Base-by-base conservation (phyloP, 2,329 filamentous ascomycete species). In the Aspergillus alliaceus region DNA sequence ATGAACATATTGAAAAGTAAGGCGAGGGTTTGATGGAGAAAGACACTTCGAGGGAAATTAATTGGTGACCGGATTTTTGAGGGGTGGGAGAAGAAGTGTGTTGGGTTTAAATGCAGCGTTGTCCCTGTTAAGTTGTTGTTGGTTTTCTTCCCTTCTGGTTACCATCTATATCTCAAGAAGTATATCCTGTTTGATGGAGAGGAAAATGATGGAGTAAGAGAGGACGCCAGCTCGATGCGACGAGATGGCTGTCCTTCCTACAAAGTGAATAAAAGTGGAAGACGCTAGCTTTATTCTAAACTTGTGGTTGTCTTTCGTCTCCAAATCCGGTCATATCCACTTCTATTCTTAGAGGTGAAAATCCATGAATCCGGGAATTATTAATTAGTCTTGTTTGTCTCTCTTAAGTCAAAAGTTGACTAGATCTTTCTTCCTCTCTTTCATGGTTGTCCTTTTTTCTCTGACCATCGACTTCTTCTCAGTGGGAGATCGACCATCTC, bases 11-110 rank as follows among this genome's bases (percentile, higher is more conserved):
- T 48, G 51, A 42, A 24, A 52, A 29, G 31, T 37, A 53, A 61
- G 58, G 53, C 47, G 54, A 56, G n/a, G 42, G 20, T 27, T 4
- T 15, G 48, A 50, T n/a, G 47, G 22, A 44, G 40, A 44, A 44
- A 44, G 40, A 27, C 24, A 27, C 40, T 3, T 15, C 27, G 40
- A 12, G 40, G 40, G 15, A 44, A 44, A 44, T 27, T 29, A 25
- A 44, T 44, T 48, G 12, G 44, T 22, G 12, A 32, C 11, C 15
- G 52, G 44, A 53, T 15, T 34, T 32, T 22, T 42, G 35, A 37
- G 15, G 32, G 42, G 29, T 40, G 22, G 29, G 34, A 35, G 32
- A n/a, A 25, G 50, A 25, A 32, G 27, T 27, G 20, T 34, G 44
- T 14, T 31, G 24, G 42, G 5, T 57, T 53, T 57, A 57, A 57